These are phyloP conservation scores for Collybia sp. DNA, from an alignment of 768 basidiomycete species.

Conservation along the genomic window DNA sequence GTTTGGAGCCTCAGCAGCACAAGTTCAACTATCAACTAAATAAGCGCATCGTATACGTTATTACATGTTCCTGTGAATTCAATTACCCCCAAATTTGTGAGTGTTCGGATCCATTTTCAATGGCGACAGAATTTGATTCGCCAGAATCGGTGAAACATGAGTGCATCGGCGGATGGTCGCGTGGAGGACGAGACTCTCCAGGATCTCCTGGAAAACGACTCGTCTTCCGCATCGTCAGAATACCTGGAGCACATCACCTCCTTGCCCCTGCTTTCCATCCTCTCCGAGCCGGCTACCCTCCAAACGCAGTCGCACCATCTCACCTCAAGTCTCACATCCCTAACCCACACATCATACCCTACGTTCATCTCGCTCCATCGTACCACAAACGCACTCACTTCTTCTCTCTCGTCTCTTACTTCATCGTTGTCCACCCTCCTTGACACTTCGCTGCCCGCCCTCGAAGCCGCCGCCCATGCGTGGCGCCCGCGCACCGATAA, in stretches of 20 bases:
- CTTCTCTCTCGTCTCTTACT: constrained; percentile 72
- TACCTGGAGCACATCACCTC: not conserved
- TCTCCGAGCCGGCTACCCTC: constrained; percentile 69
- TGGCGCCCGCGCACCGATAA: constrained; percentile 73
- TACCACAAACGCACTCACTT: constrained; percentile 68
- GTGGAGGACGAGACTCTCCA: too few relatives aligned
- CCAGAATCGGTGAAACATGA: too few relatives aligned
- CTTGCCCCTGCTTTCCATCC: constrained; percentile 55
- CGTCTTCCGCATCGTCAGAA: not conserved
- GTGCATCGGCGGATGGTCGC: too few relatives aligned
- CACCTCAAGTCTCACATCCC: constrained; percentile 82
- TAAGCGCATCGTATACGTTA: too few relatives aligned
- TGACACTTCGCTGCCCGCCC: constrained; percentile 60
- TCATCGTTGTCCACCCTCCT: constrained; percentile 69
- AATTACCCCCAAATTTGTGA: too few relatives aligned
- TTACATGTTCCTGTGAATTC: too few relatives aligned
- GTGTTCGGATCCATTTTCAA: too few relatives aligned
- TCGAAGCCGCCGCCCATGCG: constrained; percentile 66
- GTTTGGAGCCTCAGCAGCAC: too few relatives aligned
- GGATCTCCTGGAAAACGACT: too few relatives aligned
- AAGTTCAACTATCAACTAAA: too few relatives aligned
- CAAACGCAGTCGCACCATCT: constrained; percentile 83
- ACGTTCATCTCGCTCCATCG: constrained; percentile 88
- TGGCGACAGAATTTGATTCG: too few relatives aligned
- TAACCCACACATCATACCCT: constrained; percentile 88